Conservation (phyloP, 2,329 filamentous ascomycete genomes). For the Apiospora koreana region DNA sequence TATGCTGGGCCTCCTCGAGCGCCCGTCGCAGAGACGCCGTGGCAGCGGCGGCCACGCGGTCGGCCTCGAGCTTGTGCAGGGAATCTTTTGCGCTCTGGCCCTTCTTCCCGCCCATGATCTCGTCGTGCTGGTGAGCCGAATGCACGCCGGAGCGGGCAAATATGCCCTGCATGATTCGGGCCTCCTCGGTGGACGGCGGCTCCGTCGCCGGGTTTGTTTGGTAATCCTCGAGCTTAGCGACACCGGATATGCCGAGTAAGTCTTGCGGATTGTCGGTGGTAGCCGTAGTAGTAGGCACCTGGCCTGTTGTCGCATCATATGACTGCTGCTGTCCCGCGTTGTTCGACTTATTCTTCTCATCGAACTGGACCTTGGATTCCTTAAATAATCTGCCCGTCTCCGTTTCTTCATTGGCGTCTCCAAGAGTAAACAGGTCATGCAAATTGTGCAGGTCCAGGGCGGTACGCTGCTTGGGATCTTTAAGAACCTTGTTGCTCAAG, state of each 20-base stretch:
- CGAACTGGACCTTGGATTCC: slow-evolving; percentile 76
- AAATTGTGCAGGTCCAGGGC: slow-evolving; percentile 88
- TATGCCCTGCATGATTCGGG: slow-evolving; percentile 83
- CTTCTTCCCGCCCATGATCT: slow-evolving; percentile 75
- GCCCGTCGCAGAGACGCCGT: slow-evolving; percentile 74
- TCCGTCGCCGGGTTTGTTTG: slow-evolving; percentile 51
- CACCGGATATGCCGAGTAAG: slow-evolving; percentile 35
- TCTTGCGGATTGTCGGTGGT: slow-evolving; percentile 23
- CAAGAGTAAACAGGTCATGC: slow-evolving; percentile 87
- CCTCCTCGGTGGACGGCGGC: slow-evolving; percentile 56
- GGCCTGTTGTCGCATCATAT: background rate
- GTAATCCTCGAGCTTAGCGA: slow-evolving; percentile 31
- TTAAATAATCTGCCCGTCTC: slow-evolving; percentile 87
- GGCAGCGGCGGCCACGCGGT: slow-evolving; percentile 75
- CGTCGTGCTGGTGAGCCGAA: slow-evolving; percentile 90
- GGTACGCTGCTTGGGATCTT: slow-evolving; percentile 89
- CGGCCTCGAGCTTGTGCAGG: slow-evolving; percentile 81
- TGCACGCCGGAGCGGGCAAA: slow-evolving; percentile 86
- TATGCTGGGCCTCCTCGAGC: slow-evolving; percentile 67
- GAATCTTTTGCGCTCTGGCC: slow-evolving; percentile 72
- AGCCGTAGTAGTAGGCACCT: slow-evolving; percentile 12
- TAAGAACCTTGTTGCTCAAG: slow-evolving; percentile 92
- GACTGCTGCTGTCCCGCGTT: slow-evolving; percentile 17
- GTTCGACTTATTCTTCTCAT: slow-evolving; percentile 29
- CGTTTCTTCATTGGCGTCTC: slow-evolving; percentile 67